Evolutionary conservation across 345 rosid species (phyloP).

Genomic region (Euphorbia tirucalli): DNA sequence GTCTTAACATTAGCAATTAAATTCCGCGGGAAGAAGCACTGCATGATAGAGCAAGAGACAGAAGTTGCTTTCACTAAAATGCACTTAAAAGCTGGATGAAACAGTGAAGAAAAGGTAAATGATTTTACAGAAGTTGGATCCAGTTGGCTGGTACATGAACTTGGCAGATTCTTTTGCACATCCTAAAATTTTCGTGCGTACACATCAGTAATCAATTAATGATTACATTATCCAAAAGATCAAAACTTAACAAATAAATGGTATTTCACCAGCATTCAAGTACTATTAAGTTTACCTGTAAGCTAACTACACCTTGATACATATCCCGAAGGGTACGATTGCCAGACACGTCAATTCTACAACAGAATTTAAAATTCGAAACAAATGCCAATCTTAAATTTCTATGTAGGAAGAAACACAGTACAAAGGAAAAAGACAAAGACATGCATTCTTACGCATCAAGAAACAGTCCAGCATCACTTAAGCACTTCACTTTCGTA

Average conservation of each 20-base stretch:
- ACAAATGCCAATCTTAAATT: not conserved
- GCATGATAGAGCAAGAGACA: constrained; percentile 19
- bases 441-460: constrained; percentile 24
- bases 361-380: not conserved
- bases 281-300: constrained; percentile 19
- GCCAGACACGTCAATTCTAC: constrained; percentile 30
- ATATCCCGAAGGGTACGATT: constrained; percentile 24
- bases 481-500: constrained; percentile 33
- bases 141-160: constrained; percentile 56
- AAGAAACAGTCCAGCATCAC: constrained; percentile 36
- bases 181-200: constrained; percentile 38
- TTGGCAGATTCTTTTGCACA: constrained; percentile 63
- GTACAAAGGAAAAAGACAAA: not conserved
- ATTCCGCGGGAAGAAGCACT: constrained; percentile 39
- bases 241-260: too few relatives aligned
- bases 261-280: too few relatives aligned
- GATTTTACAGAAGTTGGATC: constrained; percentile 79
- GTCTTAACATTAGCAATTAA: constrained; percentile 23
- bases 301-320: constrained; percentile 28
- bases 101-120: constrained; percentile 16
- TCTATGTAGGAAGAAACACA: too few relatives aligned
- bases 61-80: constrained; percentile 1
- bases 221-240: too few relatives aligned
- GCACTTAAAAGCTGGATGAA: not conserved
- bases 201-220: not conserved